These are phyloP conservation scores for Syzygium syzygioides DNA, from an alignment of 441 rosid species.

Conservation along the genomic window DNA sequence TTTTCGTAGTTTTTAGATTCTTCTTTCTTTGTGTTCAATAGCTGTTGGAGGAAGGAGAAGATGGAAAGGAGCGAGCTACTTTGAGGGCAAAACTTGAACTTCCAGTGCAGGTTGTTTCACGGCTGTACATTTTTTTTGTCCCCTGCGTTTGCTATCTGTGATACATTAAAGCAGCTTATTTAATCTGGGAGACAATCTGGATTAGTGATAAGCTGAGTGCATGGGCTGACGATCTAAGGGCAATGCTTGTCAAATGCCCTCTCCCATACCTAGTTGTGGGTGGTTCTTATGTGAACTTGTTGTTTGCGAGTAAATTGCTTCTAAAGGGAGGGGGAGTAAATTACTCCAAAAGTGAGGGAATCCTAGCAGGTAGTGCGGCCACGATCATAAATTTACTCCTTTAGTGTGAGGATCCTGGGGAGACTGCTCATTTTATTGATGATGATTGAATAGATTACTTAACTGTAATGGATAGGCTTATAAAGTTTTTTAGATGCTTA, in stretches of 20 bases:
- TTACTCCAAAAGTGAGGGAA: background rate
- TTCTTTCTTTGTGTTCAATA: slow-evolving; percentile 22
- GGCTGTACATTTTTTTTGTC: background rate
- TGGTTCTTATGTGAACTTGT: background rate
- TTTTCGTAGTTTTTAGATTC: background rate
- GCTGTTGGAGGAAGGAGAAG: slow-evolving; percentile 91
- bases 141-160: background rate
- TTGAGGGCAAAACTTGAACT: slow-evolving; percentile 98
- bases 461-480: background rate
- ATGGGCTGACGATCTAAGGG: background rate
- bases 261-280: background rate
- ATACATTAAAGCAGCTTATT: background rate
- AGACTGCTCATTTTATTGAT: background rate
- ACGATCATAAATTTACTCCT: background rate
- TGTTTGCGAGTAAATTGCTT: background rate
- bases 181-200: background rate
- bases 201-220: background rate
- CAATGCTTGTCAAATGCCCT: background rate
- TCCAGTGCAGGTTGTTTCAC: slow-evolving; percentile 76
- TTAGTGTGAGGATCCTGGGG: background rate
- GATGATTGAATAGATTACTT: background rate
- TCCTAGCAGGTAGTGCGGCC: background rate
- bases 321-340: background rate
- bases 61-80: slow-evolving; percentile 75
- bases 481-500: background rate